phyloP scores from a whole-genome alignment of 139 green algal genomes.

The Chlorella sp. region DNA sequence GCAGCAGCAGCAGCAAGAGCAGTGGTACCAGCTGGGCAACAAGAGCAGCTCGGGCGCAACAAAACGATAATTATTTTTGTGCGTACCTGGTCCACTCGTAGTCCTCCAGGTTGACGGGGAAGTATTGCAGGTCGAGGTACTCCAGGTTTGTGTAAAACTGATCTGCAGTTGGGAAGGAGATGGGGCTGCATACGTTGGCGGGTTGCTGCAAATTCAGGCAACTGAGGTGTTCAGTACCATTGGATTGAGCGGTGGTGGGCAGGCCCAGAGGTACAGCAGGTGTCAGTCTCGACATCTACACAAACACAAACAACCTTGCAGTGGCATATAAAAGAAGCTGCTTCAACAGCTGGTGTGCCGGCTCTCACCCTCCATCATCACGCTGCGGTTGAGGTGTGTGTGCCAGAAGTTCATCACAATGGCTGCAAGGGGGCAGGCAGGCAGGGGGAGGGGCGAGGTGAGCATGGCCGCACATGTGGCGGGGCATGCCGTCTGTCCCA shows the following conservation, averaged over 20 bases:
- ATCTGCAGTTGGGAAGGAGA: no score
- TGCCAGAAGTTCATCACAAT: constrained; percentile 51
- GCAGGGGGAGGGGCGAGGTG: no score
- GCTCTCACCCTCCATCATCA: constrained; percentile 36
- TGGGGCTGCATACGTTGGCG: no score
- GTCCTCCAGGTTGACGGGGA: neutral
- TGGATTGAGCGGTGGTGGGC: no score
- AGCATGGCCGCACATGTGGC: no score
- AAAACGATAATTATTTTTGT: no score
- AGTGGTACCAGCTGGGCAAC: neutral
- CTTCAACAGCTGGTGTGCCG: constrained; percentile 20
- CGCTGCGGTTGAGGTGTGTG: constrained; percentile 12
- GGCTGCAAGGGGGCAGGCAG: neutral
- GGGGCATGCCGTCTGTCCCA: no score
- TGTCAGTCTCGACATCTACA: no score
- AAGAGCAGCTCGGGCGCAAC: neutral
- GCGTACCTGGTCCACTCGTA: constrained; percentile 12
- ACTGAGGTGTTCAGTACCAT: no score
- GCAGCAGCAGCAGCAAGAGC: neutral
- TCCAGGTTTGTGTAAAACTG: constrained; percentile 8
- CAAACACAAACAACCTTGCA: no score
- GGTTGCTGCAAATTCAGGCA: no score
- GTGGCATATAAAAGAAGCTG: neutral
- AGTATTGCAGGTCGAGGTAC: constrained; percentile 15
- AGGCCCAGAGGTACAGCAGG: no score